Base-by-base conservation (phyloP, 441 rosid species). In the Erodium texanum region DNA sequence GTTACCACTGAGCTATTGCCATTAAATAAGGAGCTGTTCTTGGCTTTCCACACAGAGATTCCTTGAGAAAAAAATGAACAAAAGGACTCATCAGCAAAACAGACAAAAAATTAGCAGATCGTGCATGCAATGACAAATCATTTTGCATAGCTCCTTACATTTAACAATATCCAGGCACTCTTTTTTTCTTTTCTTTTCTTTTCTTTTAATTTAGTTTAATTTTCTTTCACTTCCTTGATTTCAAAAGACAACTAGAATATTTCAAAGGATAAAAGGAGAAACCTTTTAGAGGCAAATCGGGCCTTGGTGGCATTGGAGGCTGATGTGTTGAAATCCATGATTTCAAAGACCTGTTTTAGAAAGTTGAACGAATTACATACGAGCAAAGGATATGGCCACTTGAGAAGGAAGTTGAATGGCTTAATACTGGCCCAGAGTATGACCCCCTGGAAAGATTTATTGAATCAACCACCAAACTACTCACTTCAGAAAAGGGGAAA, bases 401-500 rank as follows among this genome's bases (percentile, higher is more conserved):
- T n/a, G n/a, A n/a, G n/a, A n/a, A n/a, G n/a, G n/a, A n/a, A n/a
- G n/a, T n/a, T n/a, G n/a, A n/a, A n/a, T n/a, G n/a, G n/a, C n/a
- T n/a, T n/a, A 75, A 61, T 58, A 15, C 48, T 24, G 9, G 20
- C 2, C 67, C 71, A 59, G 32, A 23, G 38, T 24, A 5, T 14
- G 32, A 38, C 32, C 6, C 19, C 16, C 10, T 36, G 27, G 59
- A 62, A 18, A 16, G 24, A 18, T 66, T 43, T 66, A 14, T 64
- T 72, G 23, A 24, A 65, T 6, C 24, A 58, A 18, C 32, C 12
- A 41, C 27, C 62, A 66, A 45, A 73, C 64, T 23, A 82, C 97
- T 81, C 76, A 94, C 99, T 54, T 74, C 76, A 94, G 83, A 79
- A 94, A 94, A 16, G 98, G 99, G 61, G 99, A 83, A 74, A 92